phyloP scores from a whole-genome alignment of 371 early-diverging fungal genomes.

The Lichtheimia ornata region DNA sequence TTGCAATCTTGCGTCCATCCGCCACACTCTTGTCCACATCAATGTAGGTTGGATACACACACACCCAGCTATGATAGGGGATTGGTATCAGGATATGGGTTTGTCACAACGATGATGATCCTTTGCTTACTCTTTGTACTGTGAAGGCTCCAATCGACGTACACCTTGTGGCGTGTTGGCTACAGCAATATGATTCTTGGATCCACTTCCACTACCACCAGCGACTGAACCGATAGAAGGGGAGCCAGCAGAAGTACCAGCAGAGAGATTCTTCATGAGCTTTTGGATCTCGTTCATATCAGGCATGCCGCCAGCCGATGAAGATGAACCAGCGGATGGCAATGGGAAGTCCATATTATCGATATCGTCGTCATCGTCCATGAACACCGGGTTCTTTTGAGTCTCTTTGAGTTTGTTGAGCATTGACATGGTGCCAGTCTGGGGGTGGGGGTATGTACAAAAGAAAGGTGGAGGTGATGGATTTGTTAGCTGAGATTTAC shows the following conservation, averaged over 20 bases:
- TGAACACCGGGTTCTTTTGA: conserved; percentile 39
- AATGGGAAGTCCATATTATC: conserved; percentile 73
- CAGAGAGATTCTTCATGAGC: conserved; percentile 24
- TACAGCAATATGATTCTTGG: conserved; percentile 23
- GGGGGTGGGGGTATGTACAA: not conserved
- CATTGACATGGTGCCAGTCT: conserved; percentile 35
- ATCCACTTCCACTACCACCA: too few relatives aligned
- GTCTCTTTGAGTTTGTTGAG: conserved; percentile 46
- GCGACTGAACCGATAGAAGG: not conserved
- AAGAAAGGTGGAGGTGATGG: not conserved
- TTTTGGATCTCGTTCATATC: conserved; percentile 33
- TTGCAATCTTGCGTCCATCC: conserved; percentile 56
- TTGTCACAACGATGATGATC: not conserved
- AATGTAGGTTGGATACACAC: conserved; percentile 70
- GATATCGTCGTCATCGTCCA: conserved; percentile 54
- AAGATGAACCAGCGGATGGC: conserved; percentile 38
- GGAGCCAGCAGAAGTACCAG: conserved; percentile 2
- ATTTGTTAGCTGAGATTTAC: too few relatives aligned
- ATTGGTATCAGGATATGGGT: too few relatives aligned
- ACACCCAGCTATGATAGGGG: conserved; percentile 52
- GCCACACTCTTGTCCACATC: conserved; percentile 52
- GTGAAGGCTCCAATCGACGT: conserved; percentile 36
- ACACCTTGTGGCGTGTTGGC: conserved; percentile 40
- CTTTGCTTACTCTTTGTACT: conserved; percentile 42
- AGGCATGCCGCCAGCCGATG: conserved; percentile 25